Evolutionary conservation across 2,329 filamentous ascomycete species (phyloP).

Genomic region (Cladosporium sp.): DNA sequence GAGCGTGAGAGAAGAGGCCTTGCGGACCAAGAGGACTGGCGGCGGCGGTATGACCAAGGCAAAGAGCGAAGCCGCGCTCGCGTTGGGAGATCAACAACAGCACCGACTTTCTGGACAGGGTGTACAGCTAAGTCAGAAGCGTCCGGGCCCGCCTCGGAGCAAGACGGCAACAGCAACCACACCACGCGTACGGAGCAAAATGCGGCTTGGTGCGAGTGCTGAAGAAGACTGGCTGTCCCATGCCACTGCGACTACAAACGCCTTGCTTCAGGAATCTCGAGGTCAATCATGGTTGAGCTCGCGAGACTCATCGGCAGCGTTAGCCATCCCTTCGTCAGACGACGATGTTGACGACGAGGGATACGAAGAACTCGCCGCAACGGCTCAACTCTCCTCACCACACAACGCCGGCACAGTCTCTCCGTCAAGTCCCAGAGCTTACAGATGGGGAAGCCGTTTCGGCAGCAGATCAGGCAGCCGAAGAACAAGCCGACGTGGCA

Average conservation of each 20-base stretch:
- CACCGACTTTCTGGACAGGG: conserved; percentile 27
- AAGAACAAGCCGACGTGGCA: conserved; percentile 43
- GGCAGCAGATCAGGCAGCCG: conserved; percentile 43
- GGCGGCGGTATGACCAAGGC: conserved; percentile 44
- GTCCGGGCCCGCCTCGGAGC: conserved; percentile 31
- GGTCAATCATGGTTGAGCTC: conserved; percentile 64
- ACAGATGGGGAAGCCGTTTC: conserved; percentile 37
- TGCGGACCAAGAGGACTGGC: background rate
- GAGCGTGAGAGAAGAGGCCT: conserved; percentile 8
- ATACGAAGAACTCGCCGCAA: conserved; percentile 40
- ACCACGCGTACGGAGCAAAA: conserved; percentile 17
- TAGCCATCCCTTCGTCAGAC: conserved; percentile 41
- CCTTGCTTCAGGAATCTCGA: conserved; percentile 60
- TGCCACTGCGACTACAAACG: conserved; percentile 58
- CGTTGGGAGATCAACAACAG: conserved; percentile 13
- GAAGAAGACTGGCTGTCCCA: conserved; percentile 63
- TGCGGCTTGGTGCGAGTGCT: conserved; percentile 16
- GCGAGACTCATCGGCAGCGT: conserved; percentile 57
- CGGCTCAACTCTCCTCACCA: conserved; percentile 23
- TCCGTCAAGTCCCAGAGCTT: conserved; percentile 5
- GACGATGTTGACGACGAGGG: conserved; percentile 39
- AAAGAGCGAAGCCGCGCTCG: conserved; percentile 49
- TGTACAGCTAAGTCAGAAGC: conserved; percentile 25
- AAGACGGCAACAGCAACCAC: conserved; percentile 27
- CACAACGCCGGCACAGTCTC: conserved; percentile 4